A percentile compares a stretch with the other conserved stretches of the same genome.
phyloP scores from a whole-genome alignment of 2,329 filamentous ascomycete genomes.

The Stemphylium beticola region DNA sequence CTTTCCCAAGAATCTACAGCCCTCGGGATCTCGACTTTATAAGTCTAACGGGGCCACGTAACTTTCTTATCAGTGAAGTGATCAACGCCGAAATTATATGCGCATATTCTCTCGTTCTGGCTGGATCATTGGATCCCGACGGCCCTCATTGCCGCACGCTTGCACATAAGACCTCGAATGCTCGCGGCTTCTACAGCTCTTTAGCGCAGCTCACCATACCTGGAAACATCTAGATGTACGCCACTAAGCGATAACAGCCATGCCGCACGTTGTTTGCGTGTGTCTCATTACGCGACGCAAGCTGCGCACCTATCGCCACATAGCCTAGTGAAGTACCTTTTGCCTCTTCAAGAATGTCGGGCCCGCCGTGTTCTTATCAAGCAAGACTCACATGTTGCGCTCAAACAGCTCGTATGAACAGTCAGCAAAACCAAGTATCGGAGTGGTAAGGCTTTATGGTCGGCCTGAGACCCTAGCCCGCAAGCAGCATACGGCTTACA shows the following conservation, averaged over 20 bases:
- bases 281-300: no score
- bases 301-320: no score
- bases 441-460: background rate
- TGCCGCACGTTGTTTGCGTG: no score
- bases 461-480: background rate
- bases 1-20: background rate
- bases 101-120: background rate
- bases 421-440: background rate
- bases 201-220: no score
- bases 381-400: background rate
- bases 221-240: no score
- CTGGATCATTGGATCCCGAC: background rate
- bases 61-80: background rate
- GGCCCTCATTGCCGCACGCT: background rate
- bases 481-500: conserved; percentile 11
- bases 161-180: no score
- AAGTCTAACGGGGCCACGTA: background rate
- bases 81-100: background rate
- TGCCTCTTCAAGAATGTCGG: no score
- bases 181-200: no score
- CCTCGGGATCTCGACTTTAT: background rate
- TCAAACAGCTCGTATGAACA: background rate
- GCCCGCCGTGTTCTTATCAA: background rate
- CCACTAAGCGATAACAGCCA: no score
- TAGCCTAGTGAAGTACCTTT: no score